These are phyloP conservation scores for Teunomyces gatunensis DNA, from an alignment of 805 yeast species.

Conservation along the genomic window DNA sequence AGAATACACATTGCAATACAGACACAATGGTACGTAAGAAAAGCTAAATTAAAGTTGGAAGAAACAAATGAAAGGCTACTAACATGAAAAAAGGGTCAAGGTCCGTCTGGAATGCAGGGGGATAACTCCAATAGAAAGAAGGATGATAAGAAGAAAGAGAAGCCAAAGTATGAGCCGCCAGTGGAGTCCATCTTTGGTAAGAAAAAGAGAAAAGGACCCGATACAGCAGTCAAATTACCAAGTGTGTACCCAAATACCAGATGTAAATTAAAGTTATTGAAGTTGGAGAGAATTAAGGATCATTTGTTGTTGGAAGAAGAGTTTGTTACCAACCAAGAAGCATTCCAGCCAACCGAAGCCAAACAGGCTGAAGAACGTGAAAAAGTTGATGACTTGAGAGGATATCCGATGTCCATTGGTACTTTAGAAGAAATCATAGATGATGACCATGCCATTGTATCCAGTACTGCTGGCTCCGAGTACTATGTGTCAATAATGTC, in stretches of 20 bases:
- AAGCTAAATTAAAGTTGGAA: neutral
- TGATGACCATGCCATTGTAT: conserved; percentile 98
- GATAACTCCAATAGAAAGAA: conserved; percentile 46
- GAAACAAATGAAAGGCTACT: conserved; percentile 5
- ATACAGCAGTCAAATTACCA: conserved; percentile 81
- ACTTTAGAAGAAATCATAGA: conserved; percentile 96
- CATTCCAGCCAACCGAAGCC: conserved; percentile 93
- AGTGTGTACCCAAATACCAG: conserved; percentile 88
- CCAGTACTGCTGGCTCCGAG: conserved; percentile 94
- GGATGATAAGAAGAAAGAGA: conserved; percentile 67
- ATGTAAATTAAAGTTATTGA: conserved; percentile 84
- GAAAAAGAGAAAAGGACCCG: conserved; percentile 91
- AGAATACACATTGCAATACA: conserved; percentile 3
- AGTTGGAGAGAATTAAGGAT: conserved; percentile 95
- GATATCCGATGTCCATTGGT: conserved; percentile 94
- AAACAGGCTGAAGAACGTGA: conserved; percentile 95
- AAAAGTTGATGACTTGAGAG: conserved; percentile 92
- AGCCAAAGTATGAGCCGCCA: conserved; percentile 98
- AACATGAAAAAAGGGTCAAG: conserved; percentile 44
- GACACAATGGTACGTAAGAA: conserved; percentile 11
- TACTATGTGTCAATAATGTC: conserved; percentile 94
- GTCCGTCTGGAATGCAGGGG: conserved; percentile 54
- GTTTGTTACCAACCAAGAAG: conserved; percentile 91
- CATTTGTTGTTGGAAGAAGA: conserved; percentile 93
- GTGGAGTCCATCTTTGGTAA: conserved; percentile 92